Evolutionary conservation across 2,329 filamentous ascomycete species (phyloP), one percentile per base, ranked within the genome.

Genomic region (Drechslera avenae): DNA sequence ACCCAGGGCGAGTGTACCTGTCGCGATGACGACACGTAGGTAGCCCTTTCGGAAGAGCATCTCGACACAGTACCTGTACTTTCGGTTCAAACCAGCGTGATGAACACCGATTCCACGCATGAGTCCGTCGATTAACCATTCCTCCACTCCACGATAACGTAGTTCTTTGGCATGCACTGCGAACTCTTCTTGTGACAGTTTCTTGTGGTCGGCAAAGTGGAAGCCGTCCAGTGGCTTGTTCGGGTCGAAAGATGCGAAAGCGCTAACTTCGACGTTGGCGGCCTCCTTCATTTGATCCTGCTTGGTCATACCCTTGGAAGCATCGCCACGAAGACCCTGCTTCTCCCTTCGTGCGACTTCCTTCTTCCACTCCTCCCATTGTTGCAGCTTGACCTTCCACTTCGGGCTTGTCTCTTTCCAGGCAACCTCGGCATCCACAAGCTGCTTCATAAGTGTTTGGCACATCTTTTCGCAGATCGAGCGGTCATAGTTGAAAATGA

Each of bases 401-500:
- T 77, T 76, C 0, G 79, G 69, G 48, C 81, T 83, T 1, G 76
- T 76, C 40, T 81, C 74, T 61, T 86, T 85, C 77, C 82, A 88
- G 6, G 66, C 60, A 0, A 73, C 57, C 61, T 90, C 87, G 0
- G 82, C 79, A 1, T 76, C 63, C 41, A 79, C 66, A 0, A 91
- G 74, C 50, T 84, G 76, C 0, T 70, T 59, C 1, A 86, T 67
- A 0, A 91, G 60, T 0, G 72, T 62, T 18, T 69, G 59, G 19
- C 83, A 80, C 21, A 88, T 81, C 8, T 71, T 68, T 68, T 91
- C 88, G 61, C 89, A 92, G 23, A 76, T 71, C 1, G 71, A 69
- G 39, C 88, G 83, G 57, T 91, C 86, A 60, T 89, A 93, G 65
- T 90, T 89, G 77, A 93, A 93, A 1, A 91, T 70, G 10, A 93